Conservation (phyloP, 208 protist genomes). For the Strigomonas galati region DNA sequence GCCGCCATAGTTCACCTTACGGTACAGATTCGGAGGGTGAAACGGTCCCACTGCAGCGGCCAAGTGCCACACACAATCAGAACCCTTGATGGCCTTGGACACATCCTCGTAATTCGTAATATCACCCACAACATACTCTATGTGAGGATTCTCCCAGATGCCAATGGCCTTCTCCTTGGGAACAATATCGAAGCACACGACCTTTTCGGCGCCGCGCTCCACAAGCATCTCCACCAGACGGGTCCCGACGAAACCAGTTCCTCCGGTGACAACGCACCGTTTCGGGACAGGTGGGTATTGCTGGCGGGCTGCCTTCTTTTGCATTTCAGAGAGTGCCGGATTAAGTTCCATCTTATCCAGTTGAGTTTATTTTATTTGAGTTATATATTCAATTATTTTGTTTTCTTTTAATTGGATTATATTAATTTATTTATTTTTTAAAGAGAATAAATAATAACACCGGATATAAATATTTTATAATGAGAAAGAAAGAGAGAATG, state of each 20-base stretch:
- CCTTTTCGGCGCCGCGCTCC: constrained; percentile 89
- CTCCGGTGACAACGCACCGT: constrained; percentile 90
- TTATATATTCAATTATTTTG: not conserved
- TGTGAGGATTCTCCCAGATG: constrained; percentile 75
- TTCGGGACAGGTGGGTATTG: constrained; percentile 79
- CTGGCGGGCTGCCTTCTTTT: constrained; percentile 45
- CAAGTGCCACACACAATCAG: constrained; percentile 94
- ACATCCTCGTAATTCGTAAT: constrained; percentile 82
- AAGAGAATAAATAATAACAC: not conserved
- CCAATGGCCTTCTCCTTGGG: constrained; percentile 65
- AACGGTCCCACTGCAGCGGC: constrained; percentile 94
- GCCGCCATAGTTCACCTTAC: constrained; percentile 89
- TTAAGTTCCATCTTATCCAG: constrained; percentile 25
- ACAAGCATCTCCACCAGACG: constrained; percentile 96
- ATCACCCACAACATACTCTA: constrained; percentile 91
- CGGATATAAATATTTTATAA: not conserved
- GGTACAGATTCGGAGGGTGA: constrained; percentile 86
- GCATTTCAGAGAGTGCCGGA: constrained; percentile 57
- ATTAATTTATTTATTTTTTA: not conserved
- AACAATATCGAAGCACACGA: constrained; percentile 91
- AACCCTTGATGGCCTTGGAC: constrained; percentile 67
- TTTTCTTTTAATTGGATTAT: constrained; percentile 1
- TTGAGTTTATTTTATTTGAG: not conserved
- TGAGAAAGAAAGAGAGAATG: not conserved
- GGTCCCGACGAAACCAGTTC: constrained; percentile 94